Conservation (phyloP, 2,329 filamentous ascomycete genomes). For the Sporothrix phasma region DNA sequence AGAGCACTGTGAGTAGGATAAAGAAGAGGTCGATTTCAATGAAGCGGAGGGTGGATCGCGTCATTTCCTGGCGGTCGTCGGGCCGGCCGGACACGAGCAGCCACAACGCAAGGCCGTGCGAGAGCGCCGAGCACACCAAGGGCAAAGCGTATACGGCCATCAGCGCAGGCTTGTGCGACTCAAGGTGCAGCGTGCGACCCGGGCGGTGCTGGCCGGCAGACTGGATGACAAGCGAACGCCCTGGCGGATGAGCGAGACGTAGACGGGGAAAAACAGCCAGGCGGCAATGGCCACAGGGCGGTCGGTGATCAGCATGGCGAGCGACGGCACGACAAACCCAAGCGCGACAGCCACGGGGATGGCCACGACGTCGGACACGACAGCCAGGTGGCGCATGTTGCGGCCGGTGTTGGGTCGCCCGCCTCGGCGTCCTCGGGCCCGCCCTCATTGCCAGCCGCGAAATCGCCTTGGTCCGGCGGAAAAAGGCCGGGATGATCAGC, state of each 20-base stretch:
- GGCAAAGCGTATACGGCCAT: slow-evolving; percentile 37
- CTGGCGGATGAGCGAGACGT: slow-evolving; percentile 36
- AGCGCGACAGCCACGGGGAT: slow-evolving; percentile 40
- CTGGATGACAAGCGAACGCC: slow-evolving; percentile 24
- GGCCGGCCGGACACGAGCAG: slow-evolving; percentile 26
- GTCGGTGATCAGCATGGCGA: slow-evolving; percentile 36
- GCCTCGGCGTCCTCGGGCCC: not conserved
- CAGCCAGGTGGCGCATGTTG: slow-evolving; percentile 30
- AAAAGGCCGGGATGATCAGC: slow-evolving; percentile 40
- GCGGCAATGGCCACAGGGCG: slow-evolving; percentile 29
- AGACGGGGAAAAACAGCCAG: slow-evolving; percentile 46
- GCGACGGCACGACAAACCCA: slow-evolving; percentile 38
- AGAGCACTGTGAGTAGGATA: slow-evolving; percentile 38
- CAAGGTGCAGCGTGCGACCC: slow-evolving; percentile 31
- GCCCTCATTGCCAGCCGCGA: slow-evolving; percentile 18
- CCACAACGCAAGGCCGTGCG: slow-evolving; percentile 35
- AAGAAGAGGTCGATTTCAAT: slow-evolving; percentile 39
- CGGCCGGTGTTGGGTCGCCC: slow-evolving; percentile 17
- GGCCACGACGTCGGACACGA: slow-evolving; percentile 45
- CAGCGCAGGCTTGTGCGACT: slow-evolving; percentile 31
- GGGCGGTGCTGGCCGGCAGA: slow-evolving; percentile 17
- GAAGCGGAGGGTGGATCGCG: slow-evolving; percentile 35
- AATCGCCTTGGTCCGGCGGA: slow-evolving; percentile 33
- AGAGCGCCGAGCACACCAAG: slow-evolving; percentile 32
- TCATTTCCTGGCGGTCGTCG: slow-evolving; percentile 41